phyloP scores from a whole-genome alignment of 2,329 filamentous ascomycete species.

The Fusarium torreyae region DNA sequence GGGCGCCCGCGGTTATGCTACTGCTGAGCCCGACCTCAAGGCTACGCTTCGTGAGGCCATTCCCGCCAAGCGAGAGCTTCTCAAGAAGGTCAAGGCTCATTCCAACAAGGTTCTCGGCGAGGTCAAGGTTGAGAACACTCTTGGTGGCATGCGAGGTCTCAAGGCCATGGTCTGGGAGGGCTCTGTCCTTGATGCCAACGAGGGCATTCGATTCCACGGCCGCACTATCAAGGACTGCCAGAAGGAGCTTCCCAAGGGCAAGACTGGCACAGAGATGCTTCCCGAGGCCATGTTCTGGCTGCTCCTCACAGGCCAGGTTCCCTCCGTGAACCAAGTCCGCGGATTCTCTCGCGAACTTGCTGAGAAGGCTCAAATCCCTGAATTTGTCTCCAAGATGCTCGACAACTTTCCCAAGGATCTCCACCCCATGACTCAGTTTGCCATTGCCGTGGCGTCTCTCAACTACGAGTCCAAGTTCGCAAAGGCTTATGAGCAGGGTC shows the following conservation, averaged over 20 bases:
- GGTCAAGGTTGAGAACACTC: slow-evolving; percentile 92
- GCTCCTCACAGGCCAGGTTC: slow-evolving; percentile 92
- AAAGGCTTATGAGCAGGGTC: slow-evolving; percentile 89
- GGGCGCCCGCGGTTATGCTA: slow-evolving; percentile 74
- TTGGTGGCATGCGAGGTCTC: slow-evolving; percentile 97
- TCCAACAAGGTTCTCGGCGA: slow-evolving; percentile 88
- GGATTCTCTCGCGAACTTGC: slow-evolving; percentile 88
- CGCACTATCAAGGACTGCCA: slow-evolving; percentile 99
- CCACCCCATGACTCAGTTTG: slow-evolving; percentile 98
- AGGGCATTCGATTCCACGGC: slow-evolving; percentile 98
- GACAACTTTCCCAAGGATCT: slow-evolving; percentile 90
- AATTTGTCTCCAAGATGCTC: slow-evolving; percentile 88
- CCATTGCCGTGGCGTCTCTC: slow-evolving; percentile 94
- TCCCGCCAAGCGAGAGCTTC: slow-evolving; percentile 91
- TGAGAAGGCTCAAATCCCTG: slow-evolving; percentile 85
- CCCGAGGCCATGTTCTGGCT: slow-evolving; percentile 99
- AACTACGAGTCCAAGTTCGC: slow-evolving; percentile 96
- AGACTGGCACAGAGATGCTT: slow-evolving; percentile 93
- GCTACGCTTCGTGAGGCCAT: slow-evolving; percentile 86
- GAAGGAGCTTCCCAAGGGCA: slow-evolving; percentile 91
- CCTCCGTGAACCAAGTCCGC: slow-evolving; percentile 85
- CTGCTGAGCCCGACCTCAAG: slow-evolving; percentile 91
- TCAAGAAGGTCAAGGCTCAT: slow-evolving; percentile 94
- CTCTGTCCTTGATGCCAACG: slow-evolving; percentile 94
- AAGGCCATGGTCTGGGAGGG: slow-evolving; percentile 99